A percentile compares a stretch with the other conserved stretches of the same genome.
Evolutionary conservation across 2,329 filamentous ascomycete species (phyloP).

Genomic region (Clarireedia homoeocarpa): DNA sequence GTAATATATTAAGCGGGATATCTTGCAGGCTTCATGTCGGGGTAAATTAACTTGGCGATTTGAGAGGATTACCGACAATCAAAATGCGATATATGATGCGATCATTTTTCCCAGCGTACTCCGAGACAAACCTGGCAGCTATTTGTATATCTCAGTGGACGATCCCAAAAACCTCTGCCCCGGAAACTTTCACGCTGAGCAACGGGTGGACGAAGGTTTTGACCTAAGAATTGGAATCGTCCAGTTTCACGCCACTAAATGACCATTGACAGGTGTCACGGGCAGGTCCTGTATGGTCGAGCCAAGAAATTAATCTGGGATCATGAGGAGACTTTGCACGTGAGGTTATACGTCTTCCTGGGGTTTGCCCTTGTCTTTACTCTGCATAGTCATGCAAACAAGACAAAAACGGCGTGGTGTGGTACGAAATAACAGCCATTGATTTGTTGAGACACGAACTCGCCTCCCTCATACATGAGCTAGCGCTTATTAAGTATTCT

Average conservation of each 20-base stretch:
- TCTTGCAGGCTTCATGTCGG: constrained; percentile 2
- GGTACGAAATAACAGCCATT: neutral
- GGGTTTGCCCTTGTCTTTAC: neutral
- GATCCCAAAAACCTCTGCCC: neutral
- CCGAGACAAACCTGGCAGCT: neutral
- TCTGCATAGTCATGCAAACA: neutral
- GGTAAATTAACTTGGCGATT: constrained; percentile 1
- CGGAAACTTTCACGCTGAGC: neutral
- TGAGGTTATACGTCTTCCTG: neutral
- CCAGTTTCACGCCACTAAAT: constrained; percentile 1
- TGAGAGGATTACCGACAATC: constrained; percentile 5
- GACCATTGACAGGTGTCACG: constrained; percentile 3
- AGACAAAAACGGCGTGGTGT: neutral
- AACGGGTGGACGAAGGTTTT: neutral
- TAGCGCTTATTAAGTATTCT: constrained; percentile 7
- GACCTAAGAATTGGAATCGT: neutral
- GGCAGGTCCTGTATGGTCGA: neutral
- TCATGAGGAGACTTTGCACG: neutral
- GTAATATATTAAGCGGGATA: constrained; percentile 14
- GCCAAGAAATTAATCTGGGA: constrained; percentile 1
- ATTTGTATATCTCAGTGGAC: constrained; percentile 3
- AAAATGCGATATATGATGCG: constrained; percentile 2
- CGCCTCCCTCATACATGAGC: constrained; percentile 1
- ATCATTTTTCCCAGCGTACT: neutral
- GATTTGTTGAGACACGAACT: neutral